Conservation (phyloP, 495 filamentous ascomycete species). For the Podospora fimiseda region DNA sequence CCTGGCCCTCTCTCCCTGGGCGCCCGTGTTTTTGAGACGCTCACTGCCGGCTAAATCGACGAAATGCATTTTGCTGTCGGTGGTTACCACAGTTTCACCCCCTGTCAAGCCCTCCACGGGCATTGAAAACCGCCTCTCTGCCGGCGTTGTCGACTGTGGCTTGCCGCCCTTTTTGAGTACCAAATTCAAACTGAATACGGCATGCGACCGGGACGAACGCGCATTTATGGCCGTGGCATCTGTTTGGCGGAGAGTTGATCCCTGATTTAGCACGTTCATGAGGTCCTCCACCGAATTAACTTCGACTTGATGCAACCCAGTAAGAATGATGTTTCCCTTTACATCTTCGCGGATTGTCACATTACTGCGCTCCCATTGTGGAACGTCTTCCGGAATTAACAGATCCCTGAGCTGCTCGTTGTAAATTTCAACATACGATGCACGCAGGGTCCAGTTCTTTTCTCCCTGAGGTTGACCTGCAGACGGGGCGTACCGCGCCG, state of each 20-base stretch:
- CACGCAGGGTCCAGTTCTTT: conserved; percentile 88
- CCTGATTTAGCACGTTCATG: conserved; percentile 79
- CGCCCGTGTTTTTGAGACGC: conserved; percentile 92
- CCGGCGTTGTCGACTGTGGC: conserved; percentile 42
- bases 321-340: conserved; percentile 92
- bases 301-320: conserved; percentile 78
- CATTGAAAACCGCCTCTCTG: conserved; percentile 84
- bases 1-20: conserved; percentile 88
- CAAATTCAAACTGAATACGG: conserved; percentile 92
- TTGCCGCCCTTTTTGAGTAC: conserved; percentile 66
- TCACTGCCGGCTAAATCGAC: conserved; percentile 98
- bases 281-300: conserved; percentile 93
- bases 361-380: conserved; percentile 57
- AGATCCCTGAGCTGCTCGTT: conserved; percentile 93
- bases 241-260: conserved; percentile 91
- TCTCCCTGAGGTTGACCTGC: conserved; percentile 41
- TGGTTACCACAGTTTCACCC: conserved; percentile 62
- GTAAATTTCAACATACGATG: conserved; percentile 99
- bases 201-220: conserved; percentile 96
- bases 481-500: conserved; percentile 63
- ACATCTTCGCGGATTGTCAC: conserved; percentile 89
- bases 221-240: conserved; percentile 99
- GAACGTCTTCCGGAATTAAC: conserved; percentile 69
- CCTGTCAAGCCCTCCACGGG: conserved; percentile 75
- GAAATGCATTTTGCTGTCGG: conserved; percentile 98